Evolutionary conservation across 2,329 filamentous ascomycete genomes (phyloP).

Genomic region (Colletotrichum sansevieriae): DNA sequence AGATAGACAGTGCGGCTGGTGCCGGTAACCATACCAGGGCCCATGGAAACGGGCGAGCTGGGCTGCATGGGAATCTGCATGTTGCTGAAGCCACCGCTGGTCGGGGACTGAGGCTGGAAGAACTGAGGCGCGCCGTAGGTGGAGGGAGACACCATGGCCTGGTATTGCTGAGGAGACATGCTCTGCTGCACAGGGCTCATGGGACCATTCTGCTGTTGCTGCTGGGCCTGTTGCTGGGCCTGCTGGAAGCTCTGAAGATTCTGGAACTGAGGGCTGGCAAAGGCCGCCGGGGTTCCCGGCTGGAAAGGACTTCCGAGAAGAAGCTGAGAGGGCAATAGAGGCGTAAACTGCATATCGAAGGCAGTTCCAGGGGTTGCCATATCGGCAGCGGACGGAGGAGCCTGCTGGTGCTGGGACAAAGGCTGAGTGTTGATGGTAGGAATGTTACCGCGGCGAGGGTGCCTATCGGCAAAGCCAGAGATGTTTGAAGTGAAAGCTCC

Average conservation of each 20-base stretch:
- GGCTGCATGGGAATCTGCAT: conserved; percentile 70
- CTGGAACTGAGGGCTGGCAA: conserved; percentile 92
- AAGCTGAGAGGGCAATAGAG: conserved; percentile 92
- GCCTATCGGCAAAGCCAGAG: conserved; percentile 86
- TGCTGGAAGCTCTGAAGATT: conserved; percentile 83
- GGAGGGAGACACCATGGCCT: conserved; percentile 87
- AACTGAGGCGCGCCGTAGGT: conserved; percentile 86
- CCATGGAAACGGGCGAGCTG: conserved; percentile 80
- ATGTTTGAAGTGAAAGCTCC: conserved; percentile 91
- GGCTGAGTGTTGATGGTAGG: conserved; percentile 86
- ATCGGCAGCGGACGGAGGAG: conserved; percentile 72
- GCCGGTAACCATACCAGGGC: conserved; percentile 84
- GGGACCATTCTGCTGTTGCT: conserved; percentile 72
- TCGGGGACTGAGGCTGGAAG: conserved; percentile 90
- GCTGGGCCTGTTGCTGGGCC: conserved; percentile 64
- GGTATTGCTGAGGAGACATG: conserved; percentile 86
- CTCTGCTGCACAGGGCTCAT: conserved; percentile 81
- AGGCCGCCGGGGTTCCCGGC: conserved; percentile 90
- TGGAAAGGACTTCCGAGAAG: conserved; percentile 97
- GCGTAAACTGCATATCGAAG: conserved; percentile 99
- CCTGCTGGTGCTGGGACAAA: conserved; percentile 48
- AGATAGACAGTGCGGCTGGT: conserved; percentile 97
- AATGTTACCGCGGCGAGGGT: conserved; percentile 86
- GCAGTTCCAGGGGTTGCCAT: conserved; percentile 89
- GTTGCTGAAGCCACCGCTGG: conserved; percentile 74